Conservation (phyloP, 352 stramenopile species). For the Phytophthora agathidicida region DNA sequence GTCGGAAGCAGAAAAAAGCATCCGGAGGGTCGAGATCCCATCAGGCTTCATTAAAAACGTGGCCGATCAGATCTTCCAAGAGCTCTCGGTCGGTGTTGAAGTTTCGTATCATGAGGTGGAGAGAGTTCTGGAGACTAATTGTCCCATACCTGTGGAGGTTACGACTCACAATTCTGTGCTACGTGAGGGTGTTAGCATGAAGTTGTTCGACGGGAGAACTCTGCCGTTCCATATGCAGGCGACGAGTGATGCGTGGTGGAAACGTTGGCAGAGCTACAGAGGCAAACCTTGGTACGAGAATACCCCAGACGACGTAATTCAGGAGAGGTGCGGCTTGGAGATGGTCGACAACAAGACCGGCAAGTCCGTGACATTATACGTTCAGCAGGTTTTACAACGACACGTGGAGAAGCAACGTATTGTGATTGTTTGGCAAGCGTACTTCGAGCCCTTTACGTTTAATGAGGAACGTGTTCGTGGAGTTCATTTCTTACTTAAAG, state of each 20-base stretch:
- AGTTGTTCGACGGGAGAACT: conserved; percentile 36
- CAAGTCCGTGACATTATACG: conserved; percentile 47
- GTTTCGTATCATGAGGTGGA: conserved; percentile 45
- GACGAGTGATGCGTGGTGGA: conserved; percentile 46
- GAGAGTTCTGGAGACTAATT: conserved; percentile 28
- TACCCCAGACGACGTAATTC: conserved; percentile 43
- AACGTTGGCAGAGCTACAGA: conserved; percentile 30
- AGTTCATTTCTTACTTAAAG: conserved; percentile 19
- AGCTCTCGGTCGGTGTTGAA: conserved; percentile 32
- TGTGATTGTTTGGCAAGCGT: conserved; percentile 58
- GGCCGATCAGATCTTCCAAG: conserved; percentile 31
- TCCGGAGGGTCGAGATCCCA: conserved; percentile 25
- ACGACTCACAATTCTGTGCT: conserved; percentile 16
- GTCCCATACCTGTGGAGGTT: conserved; percentile 16
- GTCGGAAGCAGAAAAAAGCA: neutral
- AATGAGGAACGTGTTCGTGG: conserved; percentile 34
- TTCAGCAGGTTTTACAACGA: conserved; percentile 53
- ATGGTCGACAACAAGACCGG: conserved; percentile 46
- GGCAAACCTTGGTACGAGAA: conserved; percentile 10
- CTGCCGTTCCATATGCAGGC: conserved; percentile 38
- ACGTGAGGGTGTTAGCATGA: conserved; percentile 26
- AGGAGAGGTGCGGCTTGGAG: conserved; percentile 59
- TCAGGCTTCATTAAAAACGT: conserved; percentile 13
- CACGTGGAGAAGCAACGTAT: conserved; percentile 54
- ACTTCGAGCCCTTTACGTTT: conserved; percentile 58